Evolutionary conservation across 768 basidiomycete species (phyloP).

Genomic region (Lactarius akahatsu): DNA sequence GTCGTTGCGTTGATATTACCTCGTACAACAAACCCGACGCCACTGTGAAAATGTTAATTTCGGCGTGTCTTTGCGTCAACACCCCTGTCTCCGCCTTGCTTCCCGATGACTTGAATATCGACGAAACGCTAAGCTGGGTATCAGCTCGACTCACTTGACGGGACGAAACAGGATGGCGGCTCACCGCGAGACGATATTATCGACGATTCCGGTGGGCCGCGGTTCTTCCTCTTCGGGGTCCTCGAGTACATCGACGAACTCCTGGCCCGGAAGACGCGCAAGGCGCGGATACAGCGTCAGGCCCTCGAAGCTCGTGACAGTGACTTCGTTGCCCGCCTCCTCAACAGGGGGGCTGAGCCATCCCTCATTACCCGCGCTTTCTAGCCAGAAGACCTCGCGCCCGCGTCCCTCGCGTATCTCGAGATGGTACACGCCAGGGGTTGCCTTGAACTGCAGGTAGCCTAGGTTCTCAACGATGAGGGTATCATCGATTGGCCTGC

Average conservation of each 20-base stretch:
- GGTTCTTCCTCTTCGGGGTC: slow-evolving; percentile 37
- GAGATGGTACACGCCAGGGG: slow-evolving; percentile 82
- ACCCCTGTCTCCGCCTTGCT: slow-evolving; percentile 26
- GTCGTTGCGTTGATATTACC: slow-evolving; percentile 43
- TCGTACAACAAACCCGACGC: slow-evolving; percentile 96
- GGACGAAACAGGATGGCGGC: slow-evolving; percentile 23
- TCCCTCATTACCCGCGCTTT: slow-evolving; percentile 85
- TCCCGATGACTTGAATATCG: slow-evolving; percentile 30
- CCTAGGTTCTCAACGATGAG: slow-evolving; percentile 93
- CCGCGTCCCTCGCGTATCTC: slow-evolving; percentile 83
- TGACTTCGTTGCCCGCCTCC: slow-evolving; percentile 69
- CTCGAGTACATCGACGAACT: slow-evolving; percentile 74
- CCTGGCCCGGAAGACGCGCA: slow-evolving; percentile 69
- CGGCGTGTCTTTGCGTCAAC: slow-evolving; percentile 55
- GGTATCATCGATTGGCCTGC: slow-evolving; percentile 70
- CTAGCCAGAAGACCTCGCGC: slow-evolving; percentile 73
- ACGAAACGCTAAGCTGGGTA: slow-evolving; percentile 32
- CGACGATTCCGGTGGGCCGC: slow-evolving; percentile 44
- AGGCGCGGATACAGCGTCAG: slow-evolving; percentile 85
- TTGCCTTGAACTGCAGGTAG: slow-evolving; percentile 93
- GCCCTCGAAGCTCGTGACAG: slow-evolving; percentile 87
- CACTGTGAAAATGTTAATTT: slow-evolving; percentile 99
- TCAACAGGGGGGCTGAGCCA: slow-evolving; percentile 78
- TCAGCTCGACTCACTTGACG: neutral
- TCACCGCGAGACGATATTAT: slow-evolving; percentile 52